Base-by-base conservation (phyloP, 306 rosid genomes). In the Carpinus fangiana region DNA sequence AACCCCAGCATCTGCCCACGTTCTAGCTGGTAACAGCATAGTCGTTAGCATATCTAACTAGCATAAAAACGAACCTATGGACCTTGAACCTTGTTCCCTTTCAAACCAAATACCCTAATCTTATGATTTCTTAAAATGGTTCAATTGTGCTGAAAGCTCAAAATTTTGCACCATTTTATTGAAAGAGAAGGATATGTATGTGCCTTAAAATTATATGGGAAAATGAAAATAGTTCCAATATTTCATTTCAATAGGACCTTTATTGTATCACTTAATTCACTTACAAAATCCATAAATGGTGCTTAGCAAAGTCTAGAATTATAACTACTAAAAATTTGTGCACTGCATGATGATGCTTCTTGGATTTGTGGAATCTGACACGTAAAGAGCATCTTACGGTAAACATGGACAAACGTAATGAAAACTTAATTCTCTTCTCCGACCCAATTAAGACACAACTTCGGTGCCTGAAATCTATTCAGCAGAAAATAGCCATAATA, bases 291-390 rank as follows among this genome's bases (percentile, higher is more conserved):
- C 23, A 14, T 75, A 17, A 57, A 41, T 6, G 7, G 38, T 7
- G 54, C 48, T 36, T 72, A 43, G 52, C 34, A 45, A 48, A 5
- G 20, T 43, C 36, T n/a, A 16, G 17, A 21, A 47, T 21, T 67
- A 50, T 5, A 41, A 41, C 45, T 41, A 41, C 14, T 12, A 12
- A 46, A 7, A 36, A 47, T 12, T 4, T 26, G 23, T 20, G 34
- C 54, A 73, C 17, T 61, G 47, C 28, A 62, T 41, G 48, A 70
- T 67, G 72, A 59, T 2, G 47, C 45, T 73, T 18, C 84, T 73
- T 61, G 51, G 20, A 70, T 67, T 47, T 56, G 36, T 70, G 26
- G 28, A 12, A 12, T 38, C 72, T n/a, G 17, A 7, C 38, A 1
- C 8, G 0, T 45, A 12, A 70, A 41, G 67, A 55, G 66, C 55